Conservation (phyloP, 441 rosid species). For the Populus hybrid region DNA sequence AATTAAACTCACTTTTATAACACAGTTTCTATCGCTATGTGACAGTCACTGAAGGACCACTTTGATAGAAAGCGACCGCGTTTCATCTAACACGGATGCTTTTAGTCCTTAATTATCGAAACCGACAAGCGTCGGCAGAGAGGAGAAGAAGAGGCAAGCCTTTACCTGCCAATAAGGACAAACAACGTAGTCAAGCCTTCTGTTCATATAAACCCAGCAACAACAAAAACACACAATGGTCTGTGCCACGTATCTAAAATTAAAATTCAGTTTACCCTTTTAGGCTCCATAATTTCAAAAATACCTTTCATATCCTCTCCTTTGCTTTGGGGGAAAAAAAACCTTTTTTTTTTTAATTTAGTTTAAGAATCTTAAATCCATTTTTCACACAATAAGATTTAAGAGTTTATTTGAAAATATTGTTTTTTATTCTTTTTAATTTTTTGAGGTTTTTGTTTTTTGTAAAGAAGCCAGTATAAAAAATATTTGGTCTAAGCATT, state of each 20-base stretch:
- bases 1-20: background rate
- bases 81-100: too few species aligned
- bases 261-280: background rate
- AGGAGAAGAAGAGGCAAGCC: background rate
- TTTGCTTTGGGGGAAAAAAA: background rate
- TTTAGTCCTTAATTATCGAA: slow-evolving; percentile 4
- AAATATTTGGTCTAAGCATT: too few species aligned
- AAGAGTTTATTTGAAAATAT: too few species aligned
- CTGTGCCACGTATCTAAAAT: background rate
- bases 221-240: background rate
- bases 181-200: too few species aligned
- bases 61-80: too few species aligned
- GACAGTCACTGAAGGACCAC: too few species aligned
- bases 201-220: too few species aligned
- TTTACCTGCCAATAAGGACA: background rate
- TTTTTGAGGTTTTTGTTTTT: too few species aligned
- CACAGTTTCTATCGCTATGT: too few species aligned
- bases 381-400: background rate
- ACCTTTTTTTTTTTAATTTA: too few species aligned
- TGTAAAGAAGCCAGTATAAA: too few species aligned
- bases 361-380: background rate
- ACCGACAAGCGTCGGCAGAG: slow-evolving; percentile 52
- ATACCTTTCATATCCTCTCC: background rate
- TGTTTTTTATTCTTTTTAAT: too few species aligned
- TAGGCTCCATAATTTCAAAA: background rate